A percentile compares a stretch with the other conserved stretches of the same genome.
These are phyloP conservation scores for Turnera subulata DNA, from an alignment of 345 rosid species.

Conservation along the genomic window DNA sequence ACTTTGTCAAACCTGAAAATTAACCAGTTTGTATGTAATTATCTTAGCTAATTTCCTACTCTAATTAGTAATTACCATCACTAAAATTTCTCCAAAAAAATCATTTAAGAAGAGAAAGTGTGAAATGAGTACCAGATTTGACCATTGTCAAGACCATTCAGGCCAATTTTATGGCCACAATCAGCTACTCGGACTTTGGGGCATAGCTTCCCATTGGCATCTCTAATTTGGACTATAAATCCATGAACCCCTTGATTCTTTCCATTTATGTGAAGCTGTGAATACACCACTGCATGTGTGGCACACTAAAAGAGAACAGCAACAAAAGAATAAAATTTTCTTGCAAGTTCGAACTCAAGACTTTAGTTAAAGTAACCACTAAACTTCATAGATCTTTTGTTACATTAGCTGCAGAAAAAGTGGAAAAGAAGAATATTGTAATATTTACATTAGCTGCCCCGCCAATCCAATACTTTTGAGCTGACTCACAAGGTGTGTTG, in stretches of 20 bases:
- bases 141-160: conserved; percentile 96
- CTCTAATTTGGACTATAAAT: conserved; percentile 82
- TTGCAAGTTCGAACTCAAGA: too few relatives aligned
- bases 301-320: conserved; percentile 84
- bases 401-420: too few relatives aligned
- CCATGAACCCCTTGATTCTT: conserved; percentile 92
- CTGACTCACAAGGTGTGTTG: too few relatives aligned
- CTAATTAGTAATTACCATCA: conserved; percentile 7
- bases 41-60: too few relatives aligned
- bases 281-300: conserved; percentile 84
- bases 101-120: neutral
- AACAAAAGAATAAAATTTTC: conserved; percentile 9
- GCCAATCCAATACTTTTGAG: conserved; percentile 98
- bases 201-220: too few relatives aligned
- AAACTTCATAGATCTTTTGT: too few relatives aligned
- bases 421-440: too few relatives aligned
- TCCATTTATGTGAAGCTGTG: conserved; percentile 78
- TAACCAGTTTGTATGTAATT: too few relatives aligned
- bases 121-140: conserved; percentile 65
- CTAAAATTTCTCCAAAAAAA: neutral
- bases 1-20: conserved; percentile 75
- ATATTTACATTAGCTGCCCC: conserved; percentile 76
- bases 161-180: too few relatives aligned
- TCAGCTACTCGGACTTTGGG: too few relatives aligned
- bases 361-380: too few relatives aligned